A percentile compares a stretch with the other conserved stretches of the same genome.
phyloP scores from a whole-genome alignment of 345 rosid genomes.

The Murraya koenigii region DNA sequence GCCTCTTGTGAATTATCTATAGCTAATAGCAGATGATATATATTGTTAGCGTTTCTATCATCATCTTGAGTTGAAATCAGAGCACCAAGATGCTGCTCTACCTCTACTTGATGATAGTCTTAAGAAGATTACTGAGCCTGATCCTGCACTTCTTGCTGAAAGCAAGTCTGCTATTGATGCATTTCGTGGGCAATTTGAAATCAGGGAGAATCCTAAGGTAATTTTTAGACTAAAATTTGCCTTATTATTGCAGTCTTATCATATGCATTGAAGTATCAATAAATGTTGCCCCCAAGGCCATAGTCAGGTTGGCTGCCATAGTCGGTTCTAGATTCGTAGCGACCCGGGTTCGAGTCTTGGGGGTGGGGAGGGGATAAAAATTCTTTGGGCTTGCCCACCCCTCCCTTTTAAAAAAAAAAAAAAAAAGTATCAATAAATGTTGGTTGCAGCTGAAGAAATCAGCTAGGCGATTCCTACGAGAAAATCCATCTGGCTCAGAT shows the following conservation, averaged over 20 bases:
- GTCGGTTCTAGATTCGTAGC: too few species aligned
- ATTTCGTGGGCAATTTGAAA: slow-evolving; percentile 55
- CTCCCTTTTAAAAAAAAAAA: too few species aligned
- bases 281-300: too few species aligned
- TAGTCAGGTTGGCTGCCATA: too few species aligned
- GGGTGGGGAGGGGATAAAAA: too few species aligned
- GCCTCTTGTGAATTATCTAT: not conserved
- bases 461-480: slow-evolving; percentile 37
- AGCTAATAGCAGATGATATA: slow-evolving; percentile 22
- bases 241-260: slow-evolving; percentile 7
- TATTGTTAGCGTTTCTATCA: slow-evolving; percentile 67
- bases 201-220: slow-evolving; percentile 81
- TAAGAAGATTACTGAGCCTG: slow-evolving; percentile 66
- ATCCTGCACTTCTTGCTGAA: slow-evolving; percentile 50
- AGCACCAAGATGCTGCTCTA: slow-evolving; percentile 62
- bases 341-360: too few species aligned
- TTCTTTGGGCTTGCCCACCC: too few species aligned
- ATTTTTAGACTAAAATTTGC: not conserved
- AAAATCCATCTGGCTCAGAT: slow-evolving; percentile 67
- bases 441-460: slow-evolving; percentile 65
- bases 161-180: slow-evolving; percentile 48
- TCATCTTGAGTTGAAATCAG: slow-evolving; percentile 76
- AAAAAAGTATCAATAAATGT: too few species aligned
- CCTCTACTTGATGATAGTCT: slow-evolving; percentile 77
- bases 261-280: not conserved